Base-by-base conservation (phyloP, 306 rosid genomes). In the Cajanus cajan region DNA sequence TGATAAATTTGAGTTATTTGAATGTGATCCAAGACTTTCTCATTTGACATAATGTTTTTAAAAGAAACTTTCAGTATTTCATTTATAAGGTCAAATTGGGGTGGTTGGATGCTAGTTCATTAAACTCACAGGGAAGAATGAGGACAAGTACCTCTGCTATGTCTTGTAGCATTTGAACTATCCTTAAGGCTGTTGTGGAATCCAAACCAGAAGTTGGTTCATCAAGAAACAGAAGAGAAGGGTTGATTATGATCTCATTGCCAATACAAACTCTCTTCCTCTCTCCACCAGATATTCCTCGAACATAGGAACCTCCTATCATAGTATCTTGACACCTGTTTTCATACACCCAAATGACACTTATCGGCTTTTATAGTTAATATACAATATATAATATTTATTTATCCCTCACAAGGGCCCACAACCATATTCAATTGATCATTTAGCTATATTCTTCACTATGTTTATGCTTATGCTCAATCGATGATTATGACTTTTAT, bases 181-280 rank as follows among this genome's bases (percentile, higher is more conserved):
- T 96, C 81, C 90, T 89, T 79, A 96, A 81, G 15, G 99, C 99
- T 50, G 98, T 96, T 31, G 99, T 96, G 25, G 99, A 96, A 83
- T 96, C 99, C 90, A 96, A 84, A 83, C 99, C 99, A 11, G 99
- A 96, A 77, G 97, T 96, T 71, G 98, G 99, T 75, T 96, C 98
- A 57, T 96, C 99, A 51, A 96, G 97, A 83, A 96, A 88, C 65
- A 96, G 80, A 80, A 93, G 92, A 31, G 98, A 96, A 68, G 99
- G 99, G 62, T 96, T 96, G 77, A 93, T 83, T 78, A 96, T 55
- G 48, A 96, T 96, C 89, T 96, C 99, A 63, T 77, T 96, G 15
- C 99, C 99, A 16, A 96, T 93, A 78, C 93, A 86, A 71, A 96
- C 99, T 80, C 99, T 86, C 85, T 92, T 93, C 87, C 99, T 91